Base-by-base conservation (phyloP, 495 filamentous ascomycete species). In the Aspergillus baeticus region DNA sequence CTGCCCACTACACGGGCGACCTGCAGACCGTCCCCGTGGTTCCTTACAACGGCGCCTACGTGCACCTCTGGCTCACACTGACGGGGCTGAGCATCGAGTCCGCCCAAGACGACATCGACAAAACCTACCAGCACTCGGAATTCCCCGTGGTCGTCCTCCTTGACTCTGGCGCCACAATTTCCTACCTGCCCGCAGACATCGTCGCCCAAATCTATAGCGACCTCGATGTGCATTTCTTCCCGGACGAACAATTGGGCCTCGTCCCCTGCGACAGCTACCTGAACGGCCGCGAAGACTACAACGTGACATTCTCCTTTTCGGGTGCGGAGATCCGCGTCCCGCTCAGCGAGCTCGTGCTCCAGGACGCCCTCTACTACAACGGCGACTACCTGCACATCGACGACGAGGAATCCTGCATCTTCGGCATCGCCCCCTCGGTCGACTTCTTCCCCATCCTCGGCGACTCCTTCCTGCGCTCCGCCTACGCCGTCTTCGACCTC, bases 401-500 rank as follows among this genome's bases (percentile, higher is more conserved):
- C n/a, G 63, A 57, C 54, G 48, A 57, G 22, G 10, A 50, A 1
- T 75, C 81, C 36, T 91, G 88, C 52, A 69, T 84, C 33, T 87
- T 90, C 61, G 88, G 88, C 49, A 80, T 96, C 56, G 71, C 84
- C 14, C 81, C 84, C 8, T 83, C 81, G 10, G 41, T 58, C 11
- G 59, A 69, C 13, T 81, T 81, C 39, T 83, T 83, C 14, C 81
- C 80, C 37, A 85, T 95, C 3, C 73, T 96, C 20, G 92, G 92
- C 21, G 92, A 96, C 64, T 90, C 90, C 0, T 96, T 96, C 75
- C 79, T 96, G n/a, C 79, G 92, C 33, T 87, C 86, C 34, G 91
- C 92, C 0, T 96, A 96, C 63, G 84, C 94, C 6, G 91, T 96
- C 4, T 96, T 91, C 62, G 89, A 96, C 61, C 75, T 96, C 36